A percentile compares a stretch with the other conserved stretches of the same genome.
Evolutionary conservation across 345 rosid genomes (phyloP).

Genomic region (Lepidium africanum): DNA sequence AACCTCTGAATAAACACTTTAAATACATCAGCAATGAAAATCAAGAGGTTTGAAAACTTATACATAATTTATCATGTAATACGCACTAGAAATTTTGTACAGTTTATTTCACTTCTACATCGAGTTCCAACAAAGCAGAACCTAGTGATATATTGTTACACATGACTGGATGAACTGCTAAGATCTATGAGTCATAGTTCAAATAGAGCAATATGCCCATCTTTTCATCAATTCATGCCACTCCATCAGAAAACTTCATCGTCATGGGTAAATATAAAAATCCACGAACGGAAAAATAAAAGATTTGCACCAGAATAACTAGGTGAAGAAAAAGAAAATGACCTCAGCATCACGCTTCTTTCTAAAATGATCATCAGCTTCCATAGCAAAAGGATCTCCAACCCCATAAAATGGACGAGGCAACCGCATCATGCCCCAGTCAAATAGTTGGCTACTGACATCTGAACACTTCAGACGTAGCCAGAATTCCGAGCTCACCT

Average conservation of each 20-base stretch:
- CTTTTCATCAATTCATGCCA: not conserved
- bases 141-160: not conserved
- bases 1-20: constrained; percentile 54
- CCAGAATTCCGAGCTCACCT: constrained; percentile 86
- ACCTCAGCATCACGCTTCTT: constrained; percentile 99
- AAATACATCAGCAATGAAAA: constrained; percentile 18
- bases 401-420: constrained; percentile 72
- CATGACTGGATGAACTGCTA: not conserved
- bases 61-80: not conserved
- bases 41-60: constrained; percentile 3
- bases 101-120: not conserved
- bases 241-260: not conserved
- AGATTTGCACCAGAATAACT: not conserved
- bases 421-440: constrained; percentile 95
- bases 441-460: constrained; percentile 69
- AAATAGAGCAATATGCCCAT: not conserved
- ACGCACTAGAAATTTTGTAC: not conserved
- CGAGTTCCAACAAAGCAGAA: not conserved
- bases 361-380: constrained; percentile 82
- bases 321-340: constrained; percentile 5
- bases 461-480: constrained; percentile 60
- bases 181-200: not conserved
- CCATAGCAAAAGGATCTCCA: constrained; percentile 85
- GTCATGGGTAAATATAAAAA: not conserved
- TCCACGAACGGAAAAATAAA: not conserved